Percentiles rank a stretch among this genome's conserved stretches.
phyloP scores from a whole-genome alignment of 140 eudicot species.

The Anethum foeniculum region DNA sequence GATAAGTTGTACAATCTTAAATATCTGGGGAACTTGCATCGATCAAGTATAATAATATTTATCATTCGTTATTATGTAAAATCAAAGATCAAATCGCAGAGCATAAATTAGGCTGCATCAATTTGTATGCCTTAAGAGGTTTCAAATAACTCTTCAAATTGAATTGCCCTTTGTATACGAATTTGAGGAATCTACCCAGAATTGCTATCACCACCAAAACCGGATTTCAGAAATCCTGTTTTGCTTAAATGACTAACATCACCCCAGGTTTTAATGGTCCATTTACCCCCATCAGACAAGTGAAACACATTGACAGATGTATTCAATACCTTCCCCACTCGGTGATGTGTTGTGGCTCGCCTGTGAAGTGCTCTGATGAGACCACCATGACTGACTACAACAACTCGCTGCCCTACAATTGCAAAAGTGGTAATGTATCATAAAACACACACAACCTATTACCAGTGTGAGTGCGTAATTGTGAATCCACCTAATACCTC shows the following conservation, averaged over 20 bases:
- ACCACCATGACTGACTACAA: constrained; percentile 87
- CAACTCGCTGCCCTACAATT: constrained; percentile 69
- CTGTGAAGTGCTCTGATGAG: constrained; percentile 62
- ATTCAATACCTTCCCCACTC: constrained; percentile 44
- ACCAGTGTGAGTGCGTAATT: neutral
- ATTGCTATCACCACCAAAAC: constrained; percentile 71
- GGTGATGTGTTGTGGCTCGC: constrained; percentile 43
- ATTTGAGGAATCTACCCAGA: constrained; percentile 44
- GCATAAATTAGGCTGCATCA: neutral
- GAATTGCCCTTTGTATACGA: neutral
- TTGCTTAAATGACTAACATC: constrained; percentile 66
- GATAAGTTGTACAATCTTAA: neutral
- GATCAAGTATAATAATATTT: neutral
- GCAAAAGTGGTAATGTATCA: neutral
- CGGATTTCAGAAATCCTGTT: constrained; percentile 51
- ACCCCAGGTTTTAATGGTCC: constrained; percentile 76
- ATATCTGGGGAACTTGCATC: neutral
- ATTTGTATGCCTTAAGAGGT: neutral
- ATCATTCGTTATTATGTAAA: neutral
- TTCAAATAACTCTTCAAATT: neutral
- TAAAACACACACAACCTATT: neutral
- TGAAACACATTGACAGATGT: constrained; percentile 67
- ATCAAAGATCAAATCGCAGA: neutral
- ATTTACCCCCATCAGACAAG: constrained; percentile 43
- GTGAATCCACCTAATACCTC: constrained; percentile 38